Evolutionary conservation across 495 filamentous ascomycete genomes (phyloP).

Genomic region (Neurospora sp.): DNA sequence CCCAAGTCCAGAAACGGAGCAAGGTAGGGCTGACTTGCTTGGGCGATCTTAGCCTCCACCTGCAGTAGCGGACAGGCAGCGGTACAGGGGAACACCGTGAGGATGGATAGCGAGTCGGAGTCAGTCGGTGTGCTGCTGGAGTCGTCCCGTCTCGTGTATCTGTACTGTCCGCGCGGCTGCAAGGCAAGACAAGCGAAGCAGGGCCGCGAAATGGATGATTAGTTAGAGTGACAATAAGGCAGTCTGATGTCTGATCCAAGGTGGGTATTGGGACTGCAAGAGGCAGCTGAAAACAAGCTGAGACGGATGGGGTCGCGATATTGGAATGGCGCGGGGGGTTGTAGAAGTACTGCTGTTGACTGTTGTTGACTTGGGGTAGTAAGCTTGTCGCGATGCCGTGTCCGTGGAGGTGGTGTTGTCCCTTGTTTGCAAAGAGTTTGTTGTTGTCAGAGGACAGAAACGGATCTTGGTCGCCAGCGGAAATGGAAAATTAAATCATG

Average conservation of each 20-base stretch:
- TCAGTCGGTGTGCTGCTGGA: neutral
- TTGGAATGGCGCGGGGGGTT: neutral
- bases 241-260: neutral
- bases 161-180: neutral
- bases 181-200: neutral
- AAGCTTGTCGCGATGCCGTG: neutral
- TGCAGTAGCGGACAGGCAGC: neutral
- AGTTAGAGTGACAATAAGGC: neutral
- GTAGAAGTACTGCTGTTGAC: neutral
- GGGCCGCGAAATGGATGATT: neutral
- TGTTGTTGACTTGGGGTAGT: neutral
- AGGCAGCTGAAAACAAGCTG: neutral
- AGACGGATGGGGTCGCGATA: neutral
- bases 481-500: neutral
- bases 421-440: neutral
- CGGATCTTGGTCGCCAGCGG: neutral
- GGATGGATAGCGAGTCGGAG: neutral
- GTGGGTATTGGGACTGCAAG: neutral
- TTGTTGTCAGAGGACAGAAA: neutral
- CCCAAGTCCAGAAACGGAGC: neutral
- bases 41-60: neutral
- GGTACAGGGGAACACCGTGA: neutral
- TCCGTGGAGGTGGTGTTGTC: neutral
- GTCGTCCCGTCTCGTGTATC: neutral
- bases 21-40: neutral